These are phyloP conservation scores for Diplocarpon rosae DNA, from an alignment of 2,329 filamentous ascomycete species.

Conservation along the genomic window DNA sequence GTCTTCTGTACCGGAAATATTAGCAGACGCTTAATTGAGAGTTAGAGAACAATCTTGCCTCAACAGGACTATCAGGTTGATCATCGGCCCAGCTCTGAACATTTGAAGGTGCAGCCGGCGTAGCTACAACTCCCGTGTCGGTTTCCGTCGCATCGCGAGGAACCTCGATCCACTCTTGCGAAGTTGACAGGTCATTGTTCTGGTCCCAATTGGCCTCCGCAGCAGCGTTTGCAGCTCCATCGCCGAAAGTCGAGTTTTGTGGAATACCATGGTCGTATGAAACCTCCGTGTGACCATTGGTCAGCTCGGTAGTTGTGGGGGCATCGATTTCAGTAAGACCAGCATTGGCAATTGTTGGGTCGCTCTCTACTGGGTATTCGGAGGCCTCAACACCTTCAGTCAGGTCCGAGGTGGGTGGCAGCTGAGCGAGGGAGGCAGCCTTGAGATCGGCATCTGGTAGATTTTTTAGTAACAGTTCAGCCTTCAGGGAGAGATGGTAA, in stretches of 20 bases:
- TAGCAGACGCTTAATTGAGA: neutral
- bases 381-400: slow-evolving; percentile 24
- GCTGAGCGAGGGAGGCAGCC: slow-evolving; percentile 43
- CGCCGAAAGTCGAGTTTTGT: slow-evolving; percentile 40
- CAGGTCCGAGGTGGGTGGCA: slow-evolving; percentile 29
- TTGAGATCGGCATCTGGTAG: slow-evolving; percentile 47
- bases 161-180: slow-evolving; percentile 42
- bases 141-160: slow-evolving; percentile 65
- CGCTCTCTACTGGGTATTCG: slow-evolving; percentile 36
- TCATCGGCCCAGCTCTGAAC: slow-evolving; percentile 77
- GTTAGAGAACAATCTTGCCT: slow-evolving; percentile 29
- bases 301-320: slow-evolving; percentile 30
- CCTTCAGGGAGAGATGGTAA: neutral
- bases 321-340: slow-evolving; percentile 56
- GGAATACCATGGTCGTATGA: slow-evolving; percentile 30
- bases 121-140: slow-evolving; percentile 52
- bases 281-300: slow-evolving; percentile 35
- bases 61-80: slow-evolving; percentile 42
- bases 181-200: slow-evolving; percentile 26
- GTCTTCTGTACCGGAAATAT: slow-evolving; percentile 15
- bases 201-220: slow-evolving; percentile 57
- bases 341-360: slow-evolving; percentile 58
- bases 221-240: slow-evolving; percentile 47
- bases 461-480: slow-evolving; percentile 9
- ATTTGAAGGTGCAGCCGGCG: slow-evolving; percentile 41